Percentiles rank a stretch among this genome's conserved stretches.
These are phyloP conservation scores for Fusarium pininemorale DNA, from an alignment of 2,329 filamentous ascomycete species.

Conservation along the genomic window DNA sequence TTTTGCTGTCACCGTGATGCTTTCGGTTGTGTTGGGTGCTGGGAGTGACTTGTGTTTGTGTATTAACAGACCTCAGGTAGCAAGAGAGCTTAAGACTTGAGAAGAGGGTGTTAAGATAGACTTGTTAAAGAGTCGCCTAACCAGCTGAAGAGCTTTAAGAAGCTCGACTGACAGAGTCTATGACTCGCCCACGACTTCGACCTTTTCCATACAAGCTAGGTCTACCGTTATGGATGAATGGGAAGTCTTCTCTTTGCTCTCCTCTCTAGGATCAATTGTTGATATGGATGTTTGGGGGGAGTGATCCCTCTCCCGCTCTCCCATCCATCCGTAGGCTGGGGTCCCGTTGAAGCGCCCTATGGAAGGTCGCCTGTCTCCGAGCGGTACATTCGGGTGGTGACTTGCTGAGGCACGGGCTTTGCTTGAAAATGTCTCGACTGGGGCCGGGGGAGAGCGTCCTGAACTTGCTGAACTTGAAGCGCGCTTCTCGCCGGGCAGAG, in stretches of 20 bases:
- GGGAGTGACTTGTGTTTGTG: background rate
- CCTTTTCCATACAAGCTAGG: no score
- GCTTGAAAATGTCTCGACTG: background rate
- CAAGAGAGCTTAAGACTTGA: background rate
- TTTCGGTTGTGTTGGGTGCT: background rate
- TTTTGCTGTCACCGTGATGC: no score
- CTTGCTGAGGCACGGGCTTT: background rate
- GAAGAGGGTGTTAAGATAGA: background rate
- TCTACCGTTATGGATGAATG: background rate
- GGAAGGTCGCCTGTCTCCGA: background rate
- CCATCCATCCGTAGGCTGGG: background rate
- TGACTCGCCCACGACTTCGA: no score
- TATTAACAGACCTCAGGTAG: background rate
- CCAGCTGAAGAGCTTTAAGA: no score
- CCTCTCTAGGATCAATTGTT: background rate
- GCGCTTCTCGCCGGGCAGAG: background rate
- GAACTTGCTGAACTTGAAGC: background rate
- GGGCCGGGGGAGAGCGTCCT: background rate
- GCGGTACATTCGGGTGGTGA: background rate
- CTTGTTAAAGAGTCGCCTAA: background rate
- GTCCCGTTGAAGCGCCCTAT: background rate
- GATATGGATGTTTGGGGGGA: background rate
- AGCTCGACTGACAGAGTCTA: no score
- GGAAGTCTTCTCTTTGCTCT: background rate
- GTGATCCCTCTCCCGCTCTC: background rate